Conservation (phyloP, 495 filamentous ascomycete genomes). For the Penicillium manginii region DNA sequence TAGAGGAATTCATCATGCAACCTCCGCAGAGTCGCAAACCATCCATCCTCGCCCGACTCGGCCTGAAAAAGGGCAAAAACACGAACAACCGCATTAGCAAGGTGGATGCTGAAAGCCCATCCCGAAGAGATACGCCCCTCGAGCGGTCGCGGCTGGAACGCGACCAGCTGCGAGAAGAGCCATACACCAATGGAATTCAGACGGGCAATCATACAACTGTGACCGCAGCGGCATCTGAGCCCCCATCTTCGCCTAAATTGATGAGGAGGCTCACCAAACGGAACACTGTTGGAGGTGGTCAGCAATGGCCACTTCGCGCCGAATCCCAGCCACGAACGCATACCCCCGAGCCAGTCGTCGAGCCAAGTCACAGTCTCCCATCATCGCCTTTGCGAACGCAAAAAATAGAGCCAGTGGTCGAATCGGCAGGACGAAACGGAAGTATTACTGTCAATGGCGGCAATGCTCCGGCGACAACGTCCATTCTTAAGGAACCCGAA, state of each 20-base stretch:
- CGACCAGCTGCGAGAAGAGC: slow-evolving; percentile 27
- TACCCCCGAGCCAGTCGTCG: slow-evolving; percentile 17
- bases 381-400: slow-evolving; percentile 18
- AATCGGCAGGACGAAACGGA: slow-evolving; percentile 9
- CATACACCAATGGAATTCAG: slow-evolving; percentile 20
- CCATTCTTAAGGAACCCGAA: slow-evolving; percentile 17
- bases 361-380: slow-evolving; percentile 17
- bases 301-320: slow-evolving; percentile 37
- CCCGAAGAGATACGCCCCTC: slow-evolving; percentile 38
- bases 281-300: slow-evolving; percentile 16
- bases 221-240: slow-evolving; percentile 16
- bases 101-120: slow-evolving; percentile 31
- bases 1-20: slow-evolving; percentile 44
- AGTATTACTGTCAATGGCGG: slow-evolving; percentile 14
- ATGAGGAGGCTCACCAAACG: slow-evolving; percentile 34
- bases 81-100: slow-evolving; percentile 38
- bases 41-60: slow-evolving; percentile 46
- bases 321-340: slow-evolving; percentile 11
- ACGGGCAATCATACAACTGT: slow-evolving; percentile 21
- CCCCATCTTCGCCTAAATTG: slow-evolving; percentile 31
- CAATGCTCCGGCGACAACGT: slow-evolving; percentile 8
- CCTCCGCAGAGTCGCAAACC: slow-evolving; percentile 41
- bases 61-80: slow-evolving; percentile 42
- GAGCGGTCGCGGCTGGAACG: slow-evolving; percentile 41
- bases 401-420: slow-evolving; percentile 13